phyloP scores from a whole-genome alignment of 179 eudicot species.

The Beta macrorhiza region DNA sequence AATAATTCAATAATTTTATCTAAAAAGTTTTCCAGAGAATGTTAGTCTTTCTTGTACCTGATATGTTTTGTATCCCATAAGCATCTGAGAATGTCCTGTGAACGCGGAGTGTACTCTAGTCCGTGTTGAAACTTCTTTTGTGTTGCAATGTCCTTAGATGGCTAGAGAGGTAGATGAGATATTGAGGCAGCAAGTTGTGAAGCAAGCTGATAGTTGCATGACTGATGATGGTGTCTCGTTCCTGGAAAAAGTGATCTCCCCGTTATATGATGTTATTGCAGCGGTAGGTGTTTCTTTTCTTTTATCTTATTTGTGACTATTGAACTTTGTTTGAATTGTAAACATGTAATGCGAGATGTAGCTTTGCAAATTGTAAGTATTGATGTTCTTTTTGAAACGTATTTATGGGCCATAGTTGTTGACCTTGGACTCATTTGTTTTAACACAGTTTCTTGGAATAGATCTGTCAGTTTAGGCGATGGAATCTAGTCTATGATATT shows the following conservation, averaged over 20 bases:
- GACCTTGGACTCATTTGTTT: neutral
- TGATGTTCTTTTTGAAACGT: neutral
- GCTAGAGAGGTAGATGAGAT: conserved; percentile 86
- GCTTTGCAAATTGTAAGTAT: neutral
- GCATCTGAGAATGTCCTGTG: neutral
- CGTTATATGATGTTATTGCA: conserved; percentile 75
- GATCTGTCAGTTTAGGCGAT: neutral
- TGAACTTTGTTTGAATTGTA: neutral
- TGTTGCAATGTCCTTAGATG: conserved; percentile 51
- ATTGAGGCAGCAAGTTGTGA: conserved; percentile 67
- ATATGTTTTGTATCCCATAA: conserved; percentile 8
- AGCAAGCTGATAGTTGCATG: conserved; percentile 89
- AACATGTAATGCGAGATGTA: too few species aligned
- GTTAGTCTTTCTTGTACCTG: neutral
- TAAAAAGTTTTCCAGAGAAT: neutral
- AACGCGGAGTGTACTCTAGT: neutral
- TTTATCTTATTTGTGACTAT: neutral
- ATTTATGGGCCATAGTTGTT: neutral
- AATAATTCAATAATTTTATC: neutral
- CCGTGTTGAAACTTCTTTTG: neutral
- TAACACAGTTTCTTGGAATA: neutral
- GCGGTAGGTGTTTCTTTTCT: conserved; percentile 53
- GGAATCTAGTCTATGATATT: neutral
- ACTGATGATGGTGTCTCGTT: conserved; percentile 74
- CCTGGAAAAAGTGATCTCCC: conserved; percentile 70